Conservation (phyloP, 2,329 filamentous ascomycete species). For the Pseudogymnoascus sp. region DNA sequence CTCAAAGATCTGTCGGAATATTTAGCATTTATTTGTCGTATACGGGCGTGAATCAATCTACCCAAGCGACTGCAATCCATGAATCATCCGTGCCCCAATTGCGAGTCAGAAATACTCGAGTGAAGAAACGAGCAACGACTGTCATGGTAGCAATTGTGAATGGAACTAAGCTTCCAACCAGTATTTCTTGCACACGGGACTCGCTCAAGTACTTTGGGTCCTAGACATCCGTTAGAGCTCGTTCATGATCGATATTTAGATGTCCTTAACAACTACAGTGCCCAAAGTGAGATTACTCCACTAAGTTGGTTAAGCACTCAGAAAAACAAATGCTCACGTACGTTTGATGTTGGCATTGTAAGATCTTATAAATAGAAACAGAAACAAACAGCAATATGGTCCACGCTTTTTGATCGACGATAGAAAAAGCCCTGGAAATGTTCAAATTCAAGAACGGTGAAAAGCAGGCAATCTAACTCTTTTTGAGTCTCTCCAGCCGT, state of each 20-base stretch:
- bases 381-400: background rate
- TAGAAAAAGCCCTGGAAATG: background rate
- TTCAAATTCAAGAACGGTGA: background rate
- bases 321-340: background rate
- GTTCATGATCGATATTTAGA: background rate
- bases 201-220: background rate
- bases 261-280: background rate
- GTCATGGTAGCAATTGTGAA: constrained; percentile 12
- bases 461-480: background rate
- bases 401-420: background rate
- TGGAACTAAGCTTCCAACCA: constrained; percentile 14
- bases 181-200: constrained; percentile 10
- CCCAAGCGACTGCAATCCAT: constrained; percentile 15
- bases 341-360: background rate
- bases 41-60: background rate
- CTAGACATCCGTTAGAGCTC: background rate
- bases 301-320: background rate
- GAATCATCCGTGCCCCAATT: constrained; percentile 17
- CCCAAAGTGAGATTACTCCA: background rate
- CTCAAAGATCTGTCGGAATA: background rate
- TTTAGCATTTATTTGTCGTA: background rate
- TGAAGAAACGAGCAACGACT: constrained; percentile 15
- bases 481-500: background rate
- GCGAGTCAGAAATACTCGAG: constrained; percentile 12
- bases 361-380: background rate